phyloP scores from a whole-genome alignment of 208 protist genomes.

The Entamoeba dispar region DNA sequence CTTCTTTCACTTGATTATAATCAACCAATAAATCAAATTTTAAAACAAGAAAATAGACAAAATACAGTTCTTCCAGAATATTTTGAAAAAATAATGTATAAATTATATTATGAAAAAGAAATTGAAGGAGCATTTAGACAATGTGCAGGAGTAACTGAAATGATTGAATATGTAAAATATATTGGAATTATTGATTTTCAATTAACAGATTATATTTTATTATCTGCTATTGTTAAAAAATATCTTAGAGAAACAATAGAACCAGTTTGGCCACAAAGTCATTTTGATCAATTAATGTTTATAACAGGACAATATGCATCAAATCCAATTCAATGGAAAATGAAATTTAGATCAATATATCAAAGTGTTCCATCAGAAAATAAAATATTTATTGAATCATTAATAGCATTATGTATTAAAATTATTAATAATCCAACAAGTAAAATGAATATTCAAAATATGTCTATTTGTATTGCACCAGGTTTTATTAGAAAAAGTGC shows the following conservation, averaged over 20 bases:
- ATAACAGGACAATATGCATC: background rate
- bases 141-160: background rate
- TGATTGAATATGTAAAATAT: background rate
- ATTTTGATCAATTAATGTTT: background rate
- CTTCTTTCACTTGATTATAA: background rate
- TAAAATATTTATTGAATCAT: background rate
- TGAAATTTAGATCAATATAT: background rate
- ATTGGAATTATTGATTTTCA: background rate
- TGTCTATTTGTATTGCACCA: background rate
- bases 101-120: background rate
- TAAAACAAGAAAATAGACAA: background rate
- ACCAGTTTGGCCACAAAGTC: background rate
- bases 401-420: background rate
- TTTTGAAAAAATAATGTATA: background rate
- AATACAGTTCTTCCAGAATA: background rate
- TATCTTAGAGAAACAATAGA: background rate
- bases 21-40: background rate
- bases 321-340: background rate
- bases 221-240: background rate
- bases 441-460: background rate
- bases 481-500: background rate
- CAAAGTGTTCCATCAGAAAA: background rate
- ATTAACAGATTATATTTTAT: background rate
- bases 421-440: background rate
- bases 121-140: background rate